These are phyloP conservation scores for Rhizopogon vinicolor DNA, from an alignment of 768 basidiomycete genomes.

Conservation along the genomic window DNA sequence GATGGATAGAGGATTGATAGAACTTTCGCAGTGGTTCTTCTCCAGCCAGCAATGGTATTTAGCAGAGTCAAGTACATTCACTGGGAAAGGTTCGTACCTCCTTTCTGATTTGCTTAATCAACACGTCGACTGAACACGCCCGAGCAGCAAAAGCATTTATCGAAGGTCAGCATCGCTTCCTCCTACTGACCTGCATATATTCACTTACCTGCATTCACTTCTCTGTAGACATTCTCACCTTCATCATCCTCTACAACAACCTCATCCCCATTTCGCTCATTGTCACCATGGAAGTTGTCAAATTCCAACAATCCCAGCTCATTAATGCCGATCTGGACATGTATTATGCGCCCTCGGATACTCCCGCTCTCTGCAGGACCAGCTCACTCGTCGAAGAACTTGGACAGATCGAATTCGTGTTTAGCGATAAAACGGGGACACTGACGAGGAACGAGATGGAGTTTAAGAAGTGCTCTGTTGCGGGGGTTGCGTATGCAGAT, in stretches of 20 bases:
- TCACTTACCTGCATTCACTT: conserved; percentile 13
- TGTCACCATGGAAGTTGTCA: conserved; percentile 99
- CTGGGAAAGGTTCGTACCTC: conserved; percentile 52
- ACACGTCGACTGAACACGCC: neutral
- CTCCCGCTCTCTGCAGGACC: conserved; percentile 95
- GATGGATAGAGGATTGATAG: neutral
- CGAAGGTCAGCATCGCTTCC: conserved; percentile 52
- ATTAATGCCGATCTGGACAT: conserved; percentile 99
- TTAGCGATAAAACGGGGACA: conserved; percentile 94
- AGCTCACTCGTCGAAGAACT: conserved; percentile 98
- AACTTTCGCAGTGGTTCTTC: conserved; percentile 67
- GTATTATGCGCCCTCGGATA: conserved; percentile 95
- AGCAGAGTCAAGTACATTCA: conserved; percentile 52
- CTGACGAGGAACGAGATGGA: conserved; percentile 99
- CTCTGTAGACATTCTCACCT: conserved; percentile 84
- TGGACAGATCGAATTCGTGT: conserved; percentile 96
- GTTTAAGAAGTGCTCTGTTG: conserved; percentile 86
- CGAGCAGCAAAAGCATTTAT: conserved; percentile 67
- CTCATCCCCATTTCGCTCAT: conserved; percentile 98
- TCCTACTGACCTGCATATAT: conserved; percentile 1
- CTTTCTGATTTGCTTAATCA: neutral
- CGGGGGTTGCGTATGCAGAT: conserved; percentile 85
- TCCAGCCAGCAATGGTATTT: conserved; percentile 90
- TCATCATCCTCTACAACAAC: conserved; percentile 99
- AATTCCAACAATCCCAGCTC: conserved; percentile 94